phyloP scores from a whole-genome alignment of 371 early-diverging fungal genomes.

The Sporodiniella umbellata region DNA sequence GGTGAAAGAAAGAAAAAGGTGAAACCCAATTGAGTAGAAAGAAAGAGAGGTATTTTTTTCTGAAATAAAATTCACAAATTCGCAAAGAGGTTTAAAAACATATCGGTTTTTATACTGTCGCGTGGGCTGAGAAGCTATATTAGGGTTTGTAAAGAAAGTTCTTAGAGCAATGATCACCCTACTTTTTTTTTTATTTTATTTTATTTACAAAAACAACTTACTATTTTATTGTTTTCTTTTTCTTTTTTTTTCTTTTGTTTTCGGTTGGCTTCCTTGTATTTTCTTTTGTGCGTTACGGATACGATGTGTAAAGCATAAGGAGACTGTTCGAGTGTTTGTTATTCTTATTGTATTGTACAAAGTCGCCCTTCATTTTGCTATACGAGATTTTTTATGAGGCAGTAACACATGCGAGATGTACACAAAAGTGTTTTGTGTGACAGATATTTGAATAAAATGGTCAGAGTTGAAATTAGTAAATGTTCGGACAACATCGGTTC shows the following conservation, averaged over 20 bases:
- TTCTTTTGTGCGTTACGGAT: too few species aligned
- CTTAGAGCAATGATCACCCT: not conserved
- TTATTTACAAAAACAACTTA: not conserved
- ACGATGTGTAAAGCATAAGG: too few species aligned
- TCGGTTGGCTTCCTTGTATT: not conserved
- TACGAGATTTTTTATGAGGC: too few species aligned
- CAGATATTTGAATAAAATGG: not conserved
- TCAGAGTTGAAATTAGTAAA: not conserved
- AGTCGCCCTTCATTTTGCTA: too few species aligned
- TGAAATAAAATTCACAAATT: too few species aligned
- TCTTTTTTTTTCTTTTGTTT: not conserved
- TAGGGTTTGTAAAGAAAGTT: not conserved
- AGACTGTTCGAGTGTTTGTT: too few species aligned
- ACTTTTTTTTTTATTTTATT: not conserved
- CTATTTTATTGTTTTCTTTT: not conserved
- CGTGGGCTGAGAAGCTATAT: not conserved
- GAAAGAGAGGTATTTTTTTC: too few species aligned
- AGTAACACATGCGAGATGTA: too few species aligned
- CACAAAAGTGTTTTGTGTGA: too few species aligned
- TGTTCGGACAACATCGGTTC: not conserved
- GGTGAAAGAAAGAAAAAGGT: not conserved
- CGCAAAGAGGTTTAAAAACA: not conserved
- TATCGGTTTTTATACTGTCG: not conserved
- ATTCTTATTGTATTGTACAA: too few species aligned
- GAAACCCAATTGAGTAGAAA: too few species aligned